These are phyloP conservation scores for Polyporus arcularius DNA, from an alignment of 768 basidiomycete species.

Conservation along the genomic window DNA sequence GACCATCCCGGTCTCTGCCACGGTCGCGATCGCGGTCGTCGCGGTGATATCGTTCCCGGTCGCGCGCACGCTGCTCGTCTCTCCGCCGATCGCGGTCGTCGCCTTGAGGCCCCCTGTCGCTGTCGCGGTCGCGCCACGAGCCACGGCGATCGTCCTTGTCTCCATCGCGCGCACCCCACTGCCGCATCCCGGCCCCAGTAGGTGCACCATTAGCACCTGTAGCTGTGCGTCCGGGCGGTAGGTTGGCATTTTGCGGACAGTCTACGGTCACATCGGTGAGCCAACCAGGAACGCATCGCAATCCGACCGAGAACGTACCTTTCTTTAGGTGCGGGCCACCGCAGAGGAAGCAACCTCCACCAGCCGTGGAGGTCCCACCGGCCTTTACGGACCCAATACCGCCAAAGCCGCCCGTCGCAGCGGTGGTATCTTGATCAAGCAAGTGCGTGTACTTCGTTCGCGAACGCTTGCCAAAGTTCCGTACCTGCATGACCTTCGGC, in stretches of 20 bases:
- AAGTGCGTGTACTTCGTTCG: conserved; percentile 97
- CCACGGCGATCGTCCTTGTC: conserved; percentile 19
- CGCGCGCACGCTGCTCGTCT: conserved; percentile 9
- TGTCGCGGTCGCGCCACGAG: conserved; percentile 25
- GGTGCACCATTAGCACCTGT: conserved; percentile 35
- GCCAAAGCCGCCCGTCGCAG: conserved; percentile 61
- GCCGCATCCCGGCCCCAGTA: conserved; percentile 20
- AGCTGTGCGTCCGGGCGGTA: conserved; percentile 27
- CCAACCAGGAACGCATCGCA: background rate
- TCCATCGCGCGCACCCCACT: conserved; percentile 26
- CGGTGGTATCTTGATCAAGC: conserved; percentile 91
- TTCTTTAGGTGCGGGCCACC: conserved; percentile 93
- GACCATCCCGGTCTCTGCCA: background rate
- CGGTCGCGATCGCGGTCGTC: conserved; percentile 23
- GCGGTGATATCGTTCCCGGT: conserved; percentile 8
- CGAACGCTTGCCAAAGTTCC: conserved; percentile 90
- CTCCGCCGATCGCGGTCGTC: conserved; percentile 24
- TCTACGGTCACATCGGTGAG: conserved; percentile 22
- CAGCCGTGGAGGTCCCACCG: conserved; percentile 48
- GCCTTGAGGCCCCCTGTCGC: conserved; percentile 1
- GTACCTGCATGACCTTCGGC: conserved; percentile 96
- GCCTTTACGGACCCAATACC: conserved; percentile 53
- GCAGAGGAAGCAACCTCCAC: conserved; percentile 86
- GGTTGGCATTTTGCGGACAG: conserved; percentile 36
- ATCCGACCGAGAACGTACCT: conserved; percentile 47